Conservation (phyloP, 2,329 filamentous ascomycete genomes). For the Didymella segeticola region DNA sequence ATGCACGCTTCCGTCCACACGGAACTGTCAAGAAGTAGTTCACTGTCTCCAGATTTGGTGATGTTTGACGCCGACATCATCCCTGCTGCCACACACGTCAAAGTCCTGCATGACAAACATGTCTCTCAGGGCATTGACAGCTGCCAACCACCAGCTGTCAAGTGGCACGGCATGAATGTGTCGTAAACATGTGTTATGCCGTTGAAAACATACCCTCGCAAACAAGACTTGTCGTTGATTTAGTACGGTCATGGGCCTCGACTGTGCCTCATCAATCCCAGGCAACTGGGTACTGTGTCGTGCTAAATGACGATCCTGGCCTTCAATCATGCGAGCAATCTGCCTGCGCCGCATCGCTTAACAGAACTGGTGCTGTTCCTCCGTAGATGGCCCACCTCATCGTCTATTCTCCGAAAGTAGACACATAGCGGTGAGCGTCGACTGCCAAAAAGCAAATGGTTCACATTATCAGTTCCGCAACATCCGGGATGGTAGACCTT, state of each 20-base stretch:
- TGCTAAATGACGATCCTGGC: slow-evolving; percentile 7
- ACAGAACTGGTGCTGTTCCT: slow-evolving; percentile 5
- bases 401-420: slow-evolving; percentile 9
- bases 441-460: background rate
- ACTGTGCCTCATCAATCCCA: slow-evolving; percentile 15
- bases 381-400: slow-evolving; percentile 8
- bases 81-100: background rate
- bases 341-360: slow-evolving; percentile 13
- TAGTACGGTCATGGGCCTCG: background rate
- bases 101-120: slow-evolving; percentile 11
- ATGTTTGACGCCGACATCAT: slow-evolving; percentile 1
- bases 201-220: background rate
- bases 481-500: slow-evolving; percentile 5
- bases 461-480: slow-evolving; percentile 1
- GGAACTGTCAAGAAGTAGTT: slow-evolving; percentile 1
- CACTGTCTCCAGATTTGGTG: background rate
- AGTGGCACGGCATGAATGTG: slow-evolving; percentile 11
- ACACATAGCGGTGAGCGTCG: slow-evolving; percentile 14
- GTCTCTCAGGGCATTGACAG: slow-evolving; percentile 10
- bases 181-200: slow-evolving; percentile 11
- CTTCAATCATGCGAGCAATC: slow-evolving; percentile 13
- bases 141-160: slow-evolving; percentile 9
- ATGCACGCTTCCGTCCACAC: slow-evolving; percentile 1
- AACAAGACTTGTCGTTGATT: slow-evolving; percentile 3
- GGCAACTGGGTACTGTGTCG: background rate